phyloP scores from a whole-genome alignment of 2,329 filamentous ascomycete genomes.

The Penicillium sp. region DNA sequence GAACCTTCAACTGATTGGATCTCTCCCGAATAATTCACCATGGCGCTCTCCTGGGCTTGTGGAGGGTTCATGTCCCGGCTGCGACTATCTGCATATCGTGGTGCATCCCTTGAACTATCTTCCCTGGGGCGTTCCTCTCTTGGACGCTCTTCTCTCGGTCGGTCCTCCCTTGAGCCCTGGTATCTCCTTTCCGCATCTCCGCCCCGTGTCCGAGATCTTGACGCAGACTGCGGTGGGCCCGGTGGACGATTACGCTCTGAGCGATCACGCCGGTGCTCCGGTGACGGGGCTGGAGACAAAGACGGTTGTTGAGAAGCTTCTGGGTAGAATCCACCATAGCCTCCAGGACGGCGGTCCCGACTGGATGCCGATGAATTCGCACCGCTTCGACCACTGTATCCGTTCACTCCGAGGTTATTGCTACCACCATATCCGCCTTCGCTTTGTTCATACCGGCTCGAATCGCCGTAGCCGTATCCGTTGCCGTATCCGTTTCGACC shows the following conservation, averaged over 20 bases:
- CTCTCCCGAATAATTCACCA: conserved; percentile 24
- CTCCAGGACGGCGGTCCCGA: conserved; percentile 45
- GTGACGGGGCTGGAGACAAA: conserved; percentile 33
- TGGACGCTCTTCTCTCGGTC: conserved; percentile 11
- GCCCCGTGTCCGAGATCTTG: conserved; percentile 41
- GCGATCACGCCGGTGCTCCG: conserved; percentile 38
- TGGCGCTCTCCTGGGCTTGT: conserved; percentile 14
- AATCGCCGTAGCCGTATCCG: conserved; percentile 43
- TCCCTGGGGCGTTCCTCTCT: conserved; percentile 14
- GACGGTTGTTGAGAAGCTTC: conserved; percentile 35
- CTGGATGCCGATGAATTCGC: conserved; percentile 14
- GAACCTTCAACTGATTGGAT: conserved; percentile 44
- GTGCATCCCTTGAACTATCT: conserved; percentile 29
- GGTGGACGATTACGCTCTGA: conserved; percentile 35
- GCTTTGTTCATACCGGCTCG: conserved; percentile 39
- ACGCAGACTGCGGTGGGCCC: conserved; percentile 30
- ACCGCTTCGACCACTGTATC: conserved; percentile 32
- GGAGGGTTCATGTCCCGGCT: conserved; percentile 26
- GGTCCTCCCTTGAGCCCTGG: conserved; percentile 26
- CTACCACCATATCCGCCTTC: conserved; percentile 38
- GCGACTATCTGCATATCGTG: conserved; percentile 26
- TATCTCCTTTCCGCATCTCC: conserved; percentile 31
- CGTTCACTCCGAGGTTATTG: conserved; percentile 37
- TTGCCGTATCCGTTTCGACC: conserved; percentile 41
- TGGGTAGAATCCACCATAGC: conserved; percentile 49